Evolutionary conservation across 2,329 filamentous ascomycete genomes (phyloP), one percentile per base, ranked within the genome.

Genomic region (Blastomyces parvus): DNA sequence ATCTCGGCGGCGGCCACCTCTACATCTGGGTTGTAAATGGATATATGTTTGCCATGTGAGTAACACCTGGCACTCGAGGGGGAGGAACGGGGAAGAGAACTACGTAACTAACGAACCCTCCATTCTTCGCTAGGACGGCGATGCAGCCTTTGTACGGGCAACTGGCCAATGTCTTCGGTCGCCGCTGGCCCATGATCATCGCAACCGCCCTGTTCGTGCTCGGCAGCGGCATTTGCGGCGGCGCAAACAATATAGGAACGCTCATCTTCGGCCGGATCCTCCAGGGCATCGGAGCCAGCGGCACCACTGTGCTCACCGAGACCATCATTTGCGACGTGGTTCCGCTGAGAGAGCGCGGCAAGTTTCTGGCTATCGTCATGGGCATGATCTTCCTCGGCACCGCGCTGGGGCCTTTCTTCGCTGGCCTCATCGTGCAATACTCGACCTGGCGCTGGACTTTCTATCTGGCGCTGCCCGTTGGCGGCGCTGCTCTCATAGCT

Each of bases 211-310:
- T 81, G 1, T 84, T 84, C 63, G 74, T 72, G 0, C 65, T 84
- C 0, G 83, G 83, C 0, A 83, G 82, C 62, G 80, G 77, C 0
- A 72, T 86, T 2, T 77, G 74, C 59, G 83, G 82, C 0, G 78
- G 77, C 0, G 79, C 83, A 0, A 74, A 67, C 0, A 77, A 64
- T 7, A 71, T 70, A 0, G 67, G 66, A 0, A 79, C 79, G 69
- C 71, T 87, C 1, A 83, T 87, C 17, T 76, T 74, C 67, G 82
- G 81, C 22, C 76, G 83, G 1, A 76, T 76, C 0, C 68, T 86
- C 0, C 83, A 86, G 62, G 84, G 84, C 0, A 68, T 81, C 3
- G 81, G 80, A 0, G 75, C 73, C 1, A 79, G 78, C 1, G 80
- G 80, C 0, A 74, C 79, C 66, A 65, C 61, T 2, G 62, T 80